Evolutionary conservation across 108 stramenopile species (phyloP), one percentile per base, ranked within the genome.

Genomic region (Heterococcus sp.): DNA sequence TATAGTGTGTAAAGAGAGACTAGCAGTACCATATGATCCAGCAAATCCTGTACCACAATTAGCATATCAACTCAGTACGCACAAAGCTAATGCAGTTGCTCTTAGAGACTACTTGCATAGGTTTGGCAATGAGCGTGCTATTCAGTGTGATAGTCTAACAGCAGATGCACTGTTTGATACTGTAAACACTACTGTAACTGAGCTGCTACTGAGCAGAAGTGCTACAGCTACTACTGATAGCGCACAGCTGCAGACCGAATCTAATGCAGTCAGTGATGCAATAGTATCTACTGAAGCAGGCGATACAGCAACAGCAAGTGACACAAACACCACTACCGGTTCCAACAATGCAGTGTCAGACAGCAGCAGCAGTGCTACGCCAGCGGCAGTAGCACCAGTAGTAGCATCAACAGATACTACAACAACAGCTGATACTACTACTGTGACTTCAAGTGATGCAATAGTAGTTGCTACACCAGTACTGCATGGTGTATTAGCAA

Each of bases 1-100:
- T 33, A 65, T 70, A 33, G 79, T 81, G 3, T 81, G 79, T 35
- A 81, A 81, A 35, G 79, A 81, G 72, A 46, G 69, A 32, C 65
- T 81, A 21, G 32, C 66, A 30, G 72, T 64, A 0, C 79, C 69
- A 26, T 37, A 81, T 14, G 79, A 81, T 29, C 79, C 79, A 14
- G 72, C 79, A 1, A 81, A 73, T 14, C 30, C 79, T 1, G 67
- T 38, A 4, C 34, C 79, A 27, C 72, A 81, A 33, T 66, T 81
- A 1, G 39, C 72, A 26, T 38, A 72, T 5, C 72, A 81, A 39
- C 33, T 81, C 34, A 65, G 66, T 0, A 11, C 79, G 8, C 72
- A 81, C 71, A 72, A 34, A 26, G 68, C 27, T 26, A 4, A 31
- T 11, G 31, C 31, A 30, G 68, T 5, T 30, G 27, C 68, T 8